Conservation (phyloP, 495 filamentous ascomycete genomes). For the Daldinia bambusicola region DNA sequence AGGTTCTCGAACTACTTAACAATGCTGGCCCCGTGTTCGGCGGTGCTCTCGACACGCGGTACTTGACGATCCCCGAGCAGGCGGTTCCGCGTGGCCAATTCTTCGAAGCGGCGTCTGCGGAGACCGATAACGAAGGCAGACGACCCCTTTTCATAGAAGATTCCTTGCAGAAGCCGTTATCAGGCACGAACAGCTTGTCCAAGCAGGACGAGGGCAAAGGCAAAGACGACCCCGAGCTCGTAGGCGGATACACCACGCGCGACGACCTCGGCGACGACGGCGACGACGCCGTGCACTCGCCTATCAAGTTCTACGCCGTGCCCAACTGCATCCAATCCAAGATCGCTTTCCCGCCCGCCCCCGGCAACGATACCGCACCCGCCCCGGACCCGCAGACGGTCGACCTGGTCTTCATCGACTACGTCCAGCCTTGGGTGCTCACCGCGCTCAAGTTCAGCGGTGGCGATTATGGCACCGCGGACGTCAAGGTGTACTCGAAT, state of each 20-base stretch:
- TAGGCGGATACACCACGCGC: slow-evolving; percentile 86
- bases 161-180: slow-evolving; percentile 47
- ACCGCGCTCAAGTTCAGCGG: slow-evolving; percentile 75
- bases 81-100: slow-evolving; percentile 31
- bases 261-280: slow-evolving; percentile 89
- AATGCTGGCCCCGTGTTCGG: slow-evolving; percentile 68
- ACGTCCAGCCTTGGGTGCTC: slow-evolving; percentile 82
- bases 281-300: slow-evolving; percentile 86
- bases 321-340: slow-evolving; percentile 83
- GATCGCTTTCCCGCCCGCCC: slow-evolving; percentile 63
- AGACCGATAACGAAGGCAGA: background rate
- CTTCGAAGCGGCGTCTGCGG: slow-evolving; percentile 5
- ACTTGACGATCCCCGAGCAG: slow-evolving; percentile 57
- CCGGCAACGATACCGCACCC: slow-evolving; percentile 28
- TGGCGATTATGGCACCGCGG: slow-evolving; percentile 64
- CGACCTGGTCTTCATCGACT: slow-evolving; percentile 91
- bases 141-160: slow-evolving; percentile 10
- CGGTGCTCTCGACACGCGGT: slow-evolving; percentile 45
- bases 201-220: background rate
- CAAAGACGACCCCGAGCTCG: slow-evolving; percentile 54
- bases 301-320: slow-evolving; percentile 76
- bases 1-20: slow-evolving; percentile 79
- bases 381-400: slow-evolving; percentile 70
- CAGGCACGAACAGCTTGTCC: background rate
- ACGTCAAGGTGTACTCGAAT: slow-evolving; percentile 73